Conservation (phyloP, 805 yeast species). For the Ogataea chonburiensis region DNA sequence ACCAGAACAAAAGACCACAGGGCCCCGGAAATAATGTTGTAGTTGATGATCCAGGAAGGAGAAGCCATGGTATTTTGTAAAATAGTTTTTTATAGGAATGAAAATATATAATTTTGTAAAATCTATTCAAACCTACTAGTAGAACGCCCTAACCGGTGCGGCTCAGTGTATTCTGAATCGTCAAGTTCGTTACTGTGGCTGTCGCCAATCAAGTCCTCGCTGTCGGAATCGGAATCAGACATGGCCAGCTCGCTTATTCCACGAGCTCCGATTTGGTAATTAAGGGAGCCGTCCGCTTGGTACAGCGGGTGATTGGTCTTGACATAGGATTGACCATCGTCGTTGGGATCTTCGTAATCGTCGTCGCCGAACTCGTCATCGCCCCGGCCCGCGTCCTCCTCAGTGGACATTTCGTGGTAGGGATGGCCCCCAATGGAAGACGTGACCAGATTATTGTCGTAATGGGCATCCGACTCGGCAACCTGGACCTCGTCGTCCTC, state of each 20-base stretch:
- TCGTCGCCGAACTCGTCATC: slow-evolving; percentile 62
- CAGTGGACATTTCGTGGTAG: slow-evolving; percentile 34
- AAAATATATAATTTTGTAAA: neutral
- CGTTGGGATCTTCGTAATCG: slow-evolving; percentile 77
- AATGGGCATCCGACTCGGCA: slow-evolving; percentile 8
- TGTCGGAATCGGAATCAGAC: slow-evolving; percentile 28
- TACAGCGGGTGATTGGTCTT: slow-evolving; percentile 61
- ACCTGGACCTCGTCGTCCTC: slow-evolving; percentile 44
- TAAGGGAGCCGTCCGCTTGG: slow-evolving; percentile 41
- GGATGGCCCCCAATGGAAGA: slow-evolving; percentile 37
- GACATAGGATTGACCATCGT: slow-evolving; percentile 74
- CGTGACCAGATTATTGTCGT: slow-evolving; percentile 17
- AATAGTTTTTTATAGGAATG: slow-evolving; percentile 2
- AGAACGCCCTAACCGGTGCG: slow-evolving; percentile 16
- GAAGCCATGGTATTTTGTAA: slow-evolving; percentile 2
- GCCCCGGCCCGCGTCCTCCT: slow-evolving; percentile 63
- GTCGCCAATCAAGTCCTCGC: slow-evolving; percentile 31
- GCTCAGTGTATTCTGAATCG: slow-evolving; percentile 24
- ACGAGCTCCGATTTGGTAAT: slow-evolving; percentile 19
- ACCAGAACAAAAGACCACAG: slow-evolving; percentile 34
- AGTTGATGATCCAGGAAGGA: slow-evolving; percentile 31
- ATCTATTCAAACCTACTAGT: slow-evolving; percentile 12
- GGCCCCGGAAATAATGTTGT: slow-evolving; percentile 34
- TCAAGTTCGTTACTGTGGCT: slow-evolving; percentile 22
- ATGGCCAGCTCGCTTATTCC: slow-evolving; percentile 21